Conservation (phyloP, 345 rosid genomes). For the Sapria himalayana region DNA sequence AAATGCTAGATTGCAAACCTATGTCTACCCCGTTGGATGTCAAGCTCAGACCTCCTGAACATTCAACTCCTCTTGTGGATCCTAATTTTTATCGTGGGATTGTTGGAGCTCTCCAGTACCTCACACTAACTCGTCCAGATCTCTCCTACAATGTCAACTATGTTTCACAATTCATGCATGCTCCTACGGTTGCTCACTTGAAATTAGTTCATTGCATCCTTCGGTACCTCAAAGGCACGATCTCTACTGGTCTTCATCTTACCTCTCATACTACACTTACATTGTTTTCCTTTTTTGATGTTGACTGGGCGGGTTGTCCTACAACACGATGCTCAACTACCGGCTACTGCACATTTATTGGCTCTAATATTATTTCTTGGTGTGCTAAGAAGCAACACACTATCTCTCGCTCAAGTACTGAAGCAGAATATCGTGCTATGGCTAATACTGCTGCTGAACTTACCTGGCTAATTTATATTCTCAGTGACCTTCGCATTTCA, state of each 20-base stretch:
- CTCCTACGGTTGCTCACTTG: background rate
- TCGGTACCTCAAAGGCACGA: background rate
- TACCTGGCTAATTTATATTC: background rate
- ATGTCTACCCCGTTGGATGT: background rate
- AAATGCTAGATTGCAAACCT: conserved; percentile 2
- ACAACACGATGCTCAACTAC: background rate
- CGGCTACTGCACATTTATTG: background rate
- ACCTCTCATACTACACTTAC: background rate
- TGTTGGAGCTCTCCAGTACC: conserved; percentile 2
- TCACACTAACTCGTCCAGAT: background rate
- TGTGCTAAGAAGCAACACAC: conserved; percentile 1
- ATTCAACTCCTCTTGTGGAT: background rate
- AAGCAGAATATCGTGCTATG: background rate
- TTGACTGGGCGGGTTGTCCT: background rate
- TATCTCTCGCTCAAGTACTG: background rate
- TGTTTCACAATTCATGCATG: background rate
- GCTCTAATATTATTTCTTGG: background rate
- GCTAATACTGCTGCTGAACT: background rate
- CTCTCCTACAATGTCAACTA: background rate
- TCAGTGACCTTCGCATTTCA: background rate
- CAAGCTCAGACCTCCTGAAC: background rate
- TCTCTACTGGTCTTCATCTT: background rate
- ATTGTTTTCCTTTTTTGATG: background rate
- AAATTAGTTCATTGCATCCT: background rate
- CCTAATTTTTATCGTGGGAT: background rate